phyloP scores from a whole-genome alignment of 441 rosid species.

The Adansonia gregorii region DNA sequence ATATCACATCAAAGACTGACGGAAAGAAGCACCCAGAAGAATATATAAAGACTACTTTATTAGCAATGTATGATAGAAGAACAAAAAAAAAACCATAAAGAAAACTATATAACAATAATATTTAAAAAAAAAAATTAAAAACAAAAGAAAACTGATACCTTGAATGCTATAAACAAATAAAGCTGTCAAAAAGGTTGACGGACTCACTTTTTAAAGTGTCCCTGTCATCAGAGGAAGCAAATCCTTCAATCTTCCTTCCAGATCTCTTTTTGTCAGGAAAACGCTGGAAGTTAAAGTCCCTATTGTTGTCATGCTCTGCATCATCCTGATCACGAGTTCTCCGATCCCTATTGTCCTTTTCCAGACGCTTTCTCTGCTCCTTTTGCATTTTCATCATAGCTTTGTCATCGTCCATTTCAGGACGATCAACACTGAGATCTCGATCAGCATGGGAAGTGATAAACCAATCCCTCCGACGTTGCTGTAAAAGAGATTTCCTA shows the following conservation, averaged over 20 bases:
- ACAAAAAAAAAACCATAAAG: neutral
- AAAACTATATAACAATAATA: too few species aligned
- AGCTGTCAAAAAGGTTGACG: conserved; percentile 20
- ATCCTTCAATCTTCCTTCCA: conserved; percentile 67
- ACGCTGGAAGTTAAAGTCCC: conserved; percentile 56
- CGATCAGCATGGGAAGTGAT: conserved; percentile 59
- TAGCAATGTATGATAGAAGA: conserved; percentile 4
- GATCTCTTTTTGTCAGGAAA: conserved; percentile 72
- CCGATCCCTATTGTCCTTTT: conserved; percentile 80
- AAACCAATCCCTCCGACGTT: conserved; percentile 62
- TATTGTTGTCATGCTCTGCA: conserved; percentile 69
- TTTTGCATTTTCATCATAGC: conserved; percentile 60
- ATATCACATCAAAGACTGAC: conserved; percentile 11
- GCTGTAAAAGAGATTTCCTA: too few species aligned
- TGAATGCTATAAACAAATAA: neutral
- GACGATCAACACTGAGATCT: conserved; percentile 75
- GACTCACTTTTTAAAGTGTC: conserved; percentile 76
- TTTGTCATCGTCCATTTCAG: conserved; percentile 77
- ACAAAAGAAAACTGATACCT: too few species aligned
- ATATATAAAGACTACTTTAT: neutral
- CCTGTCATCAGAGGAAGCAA: conserved; percentile 57
- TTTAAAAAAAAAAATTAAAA: neutral
- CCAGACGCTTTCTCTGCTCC: conserved; percentile 71
- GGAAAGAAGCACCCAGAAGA: neutral
- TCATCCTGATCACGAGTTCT: conserved; percentile 74